These are phyloP conservation scores for Gnomoniopsis smithogilvyi DNA, from an alignment of 2,329 filamentous ascomycete species.

Conservation along the genomic window DNA sequence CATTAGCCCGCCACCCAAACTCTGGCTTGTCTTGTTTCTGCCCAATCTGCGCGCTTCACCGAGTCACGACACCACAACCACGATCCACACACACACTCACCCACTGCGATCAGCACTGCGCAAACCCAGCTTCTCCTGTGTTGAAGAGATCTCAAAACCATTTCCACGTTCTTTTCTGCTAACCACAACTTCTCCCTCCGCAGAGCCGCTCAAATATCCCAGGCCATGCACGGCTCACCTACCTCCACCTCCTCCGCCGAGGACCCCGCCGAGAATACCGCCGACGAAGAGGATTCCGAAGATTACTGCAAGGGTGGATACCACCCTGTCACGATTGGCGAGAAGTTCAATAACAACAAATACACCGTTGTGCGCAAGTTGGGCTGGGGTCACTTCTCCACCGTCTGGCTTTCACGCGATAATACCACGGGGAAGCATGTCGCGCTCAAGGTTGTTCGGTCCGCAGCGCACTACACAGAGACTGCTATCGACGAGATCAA, in stretches of 20 bases:
- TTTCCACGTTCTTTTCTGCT: slow-evolving; percentile 20
- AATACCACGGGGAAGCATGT: slow-evolving; percentile 90
- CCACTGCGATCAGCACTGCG: neutral
- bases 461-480: slow-evolving; percentile 97
- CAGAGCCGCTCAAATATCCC: slow-evolving; percentile 54
- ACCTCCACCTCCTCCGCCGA: slow-evolving; percentile 75
- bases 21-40: neutral
- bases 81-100: neutral
- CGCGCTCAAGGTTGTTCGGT: slow-evolving; percentile 95
- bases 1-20: neutral
- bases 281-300: slow-evolving; percentile 97
- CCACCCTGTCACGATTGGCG: slow-evolving; percentile 89
- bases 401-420: slow-evolving; percentile 81
- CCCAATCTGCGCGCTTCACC: neutral
- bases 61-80: neutral
- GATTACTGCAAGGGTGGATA: slow-evolving; percentile 99
- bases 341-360: slow-evolving; percentile 96
- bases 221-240: slow-evolving; percentile 67
- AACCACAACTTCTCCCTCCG: slow-evolving; percentile 25
- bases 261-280: slow-evolving; percentile 85
- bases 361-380: slow-evolving; percentile 96
- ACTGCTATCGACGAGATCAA: slow-evolving; percentile 99
- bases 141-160: neutral
- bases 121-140: neutral
- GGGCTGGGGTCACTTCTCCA: slow-evolving; percentile 99